Percentiles rank a stretch among this genome's conserved stretches.
These are phyloP conservation scores for Choiromyces venosus DNA, from an alignment of 495 filamentous ascomycete genomes.

Conservation along the genomic window DNA sequence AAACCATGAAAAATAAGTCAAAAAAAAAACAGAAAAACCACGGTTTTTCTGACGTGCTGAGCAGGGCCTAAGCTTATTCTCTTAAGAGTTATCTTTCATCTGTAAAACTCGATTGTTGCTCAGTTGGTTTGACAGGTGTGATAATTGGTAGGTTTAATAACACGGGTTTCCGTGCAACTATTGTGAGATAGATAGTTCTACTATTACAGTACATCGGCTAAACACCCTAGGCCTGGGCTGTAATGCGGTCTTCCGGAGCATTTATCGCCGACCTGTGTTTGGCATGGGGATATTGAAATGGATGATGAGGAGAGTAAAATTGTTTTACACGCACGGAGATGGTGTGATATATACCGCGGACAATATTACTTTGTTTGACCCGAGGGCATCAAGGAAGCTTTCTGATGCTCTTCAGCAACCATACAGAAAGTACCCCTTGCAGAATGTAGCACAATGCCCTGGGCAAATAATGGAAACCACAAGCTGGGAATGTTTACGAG, in stretches of 20 bases:
- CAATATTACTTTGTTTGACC: background rate
- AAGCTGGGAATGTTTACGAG: background rate
- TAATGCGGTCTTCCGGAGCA: background rate
- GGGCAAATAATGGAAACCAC: background rate
- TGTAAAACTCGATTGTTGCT: too few relatives aligned
- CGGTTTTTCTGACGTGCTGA: too few relatives aligned
- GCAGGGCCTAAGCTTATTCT: too few relatives aligned
- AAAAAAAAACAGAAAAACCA: too few relatives aligned
- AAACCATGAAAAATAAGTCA: too few relatives aligned
- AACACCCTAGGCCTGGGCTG: too few relatives aligned
- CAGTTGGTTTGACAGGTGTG: too few relatives aligned
- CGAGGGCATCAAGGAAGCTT: background rate
- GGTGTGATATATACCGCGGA: background rate
- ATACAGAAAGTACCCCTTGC: background rate
- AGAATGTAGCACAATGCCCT: background rate
- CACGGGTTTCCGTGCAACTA: too few relatives aligned
- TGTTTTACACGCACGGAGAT: background rate
- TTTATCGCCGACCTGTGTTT: background rate
- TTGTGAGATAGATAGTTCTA: too few relatives aligned
- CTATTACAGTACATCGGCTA: too few relatives aligned
- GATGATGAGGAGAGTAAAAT: background rate
- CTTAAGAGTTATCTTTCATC: too few relatives aligned
- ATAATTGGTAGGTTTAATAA: too few relatives aligned
- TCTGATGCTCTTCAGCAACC: background rate
- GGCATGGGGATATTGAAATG: background rate